phyloP scores from a whole-genome alignment of 73 alveolate species.

The Uronychia setigera region DNA sequence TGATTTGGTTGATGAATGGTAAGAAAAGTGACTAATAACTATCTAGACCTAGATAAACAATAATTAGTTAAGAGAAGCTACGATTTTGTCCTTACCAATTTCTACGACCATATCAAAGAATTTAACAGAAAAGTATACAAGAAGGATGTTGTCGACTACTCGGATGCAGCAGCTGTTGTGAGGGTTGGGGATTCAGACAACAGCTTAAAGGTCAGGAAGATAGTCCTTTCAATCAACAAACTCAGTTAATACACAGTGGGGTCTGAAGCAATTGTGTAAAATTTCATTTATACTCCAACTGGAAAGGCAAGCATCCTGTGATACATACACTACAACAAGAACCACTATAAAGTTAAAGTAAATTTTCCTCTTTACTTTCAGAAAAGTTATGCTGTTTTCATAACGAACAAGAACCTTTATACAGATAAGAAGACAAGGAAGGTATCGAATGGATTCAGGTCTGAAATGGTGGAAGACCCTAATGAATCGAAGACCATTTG shows the following conservation, averaged over 20 bases:
- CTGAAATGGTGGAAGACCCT: not conserved
- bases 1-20: constrained; percentile 13
- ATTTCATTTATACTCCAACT: not conserved
- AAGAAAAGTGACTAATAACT: constrained; percentile 7
- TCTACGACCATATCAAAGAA: constrained; percentile 16
- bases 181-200: not conserved
- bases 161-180: not conserved
- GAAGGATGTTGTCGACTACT: not conserved
- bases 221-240: not conserved
- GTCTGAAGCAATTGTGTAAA: not conserved
- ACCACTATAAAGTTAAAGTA: not conserved
- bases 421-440: not conserved
- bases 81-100: constrained; percentile 21
- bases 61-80: constrained; percentile 7
- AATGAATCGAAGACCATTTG: not conserved
- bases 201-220: not conserved
- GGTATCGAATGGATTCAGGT: not conserved
- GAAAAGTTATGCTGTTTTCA: not conserved
- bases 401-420: not conserved
- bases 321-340: not conserved
- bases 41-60: not conserved
- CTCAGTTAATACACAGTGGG: not conserved
- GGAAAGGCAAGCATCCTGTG: not conserved
- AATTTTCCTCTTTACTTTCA: not conserved
- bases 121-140: not conserved